Conservation (phyloP, 331 rosid species). For the Quercus phellos region DNA sequence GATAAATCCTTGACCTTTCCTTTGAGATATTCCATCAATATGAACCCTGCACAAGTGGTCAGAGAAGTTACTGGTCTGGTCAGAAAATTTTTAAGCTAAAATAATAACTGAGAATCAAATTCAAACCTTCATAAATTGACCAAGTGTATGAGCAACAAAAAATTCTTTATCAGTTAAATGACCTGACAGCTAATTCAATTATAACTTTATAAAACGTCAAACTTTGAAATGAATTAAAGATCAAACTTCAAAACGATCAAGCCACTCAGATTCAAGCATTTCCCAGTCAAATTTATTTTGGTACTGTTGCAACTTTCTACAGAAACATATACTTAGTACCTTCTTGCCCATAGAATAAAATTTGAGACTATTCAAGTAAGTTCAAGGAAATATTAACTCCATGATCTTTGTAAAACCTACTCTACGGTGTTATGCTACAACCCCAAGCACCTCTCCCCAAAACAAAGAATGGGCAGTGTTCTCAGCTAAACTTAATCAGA, state of each 20-base stretch:
- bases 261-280: neutral
- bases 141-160: neutral
- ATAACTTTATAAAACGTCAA: neutral
- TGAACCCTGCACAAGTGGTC: constrained; percentile 38
- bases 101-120: neutral
- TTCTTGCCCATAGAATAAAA: neutral
- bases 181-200: neutral
- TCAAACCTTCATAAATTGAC: neutral
- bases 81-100: constrained; percentile 1
- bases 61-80: constrained; percentile 12
- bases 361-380: neutral
- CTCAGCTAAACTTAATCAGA: no score
- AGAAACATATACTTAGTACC: neutral
- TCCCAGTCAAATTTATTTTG: neutral
- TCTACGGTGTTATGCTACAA: neutral
- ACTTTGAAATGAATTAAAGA: neutral
- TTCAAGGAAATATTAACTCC: neutral
- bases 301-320: neutral
- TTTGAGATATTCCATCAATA: constrained; percentile 59
- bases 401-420: neutral
- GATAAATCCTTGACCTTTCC: constrained; percentile 35
- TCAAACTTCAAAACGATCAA: neutral
- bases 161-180: neutral
- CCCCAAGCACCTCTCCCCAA: no score
- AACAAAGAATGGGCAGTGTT: no score